Evolutionary conservation across 768 basidiomycete species (phyloP).

Genomic region (Cystofilobasidium bisporidii): DNA sequence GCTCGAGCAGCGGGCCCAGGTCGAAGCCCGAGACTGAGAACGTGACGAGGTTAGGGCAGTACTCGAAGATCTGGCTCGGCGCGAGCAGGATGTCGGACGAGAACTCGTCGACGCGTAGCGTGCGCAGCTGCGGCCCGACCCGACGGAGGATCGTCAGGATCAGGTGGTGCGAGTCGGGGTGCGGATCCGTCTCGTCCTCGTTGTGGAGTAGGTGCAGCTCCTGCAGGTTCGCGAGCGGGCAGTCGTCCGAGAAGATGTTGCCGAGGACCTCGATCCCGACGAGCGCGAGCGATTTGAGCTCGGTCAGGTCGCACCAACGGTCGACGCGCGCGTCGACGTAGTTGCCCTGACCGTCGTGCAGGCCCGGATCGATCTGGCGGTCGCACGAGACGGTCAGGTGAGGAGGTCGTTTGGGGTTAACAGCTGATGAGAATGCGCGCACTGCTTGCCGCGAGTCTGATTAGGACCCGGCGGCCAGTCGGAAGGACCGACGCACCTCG

Average conservation of each 20-base stretch:
- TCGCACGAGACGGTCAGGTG: no score
- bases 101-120: slow-evolving; percentile 20
- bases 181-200: slow-evolving; percentile 15
- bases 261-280: slow-evolving; percentile 16
- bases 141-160: slow-evolving; percentile 10
- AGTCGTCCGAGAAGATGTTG: slow-evolving; percentile 4
- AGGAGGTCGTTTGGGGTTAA: no score
- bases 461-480: no score
- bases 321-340: slow-evolving; percentile 11
- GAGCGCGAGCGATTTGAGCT: slow-evolving; percentile 18
- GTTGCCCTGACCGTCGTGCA: slow-evolving; percentile 9
- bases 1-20: slow-evolving; percentile 3
- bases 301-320: slow-evolving; percentile 7
- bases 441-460: no score
- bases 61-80: slow-evolving; percentile 11
- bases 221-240: not conserved
- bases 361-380: slow-evolving; percentile 18
- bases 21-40: slow-evolving; percentile 13
- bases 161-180: slow-evolving; percentile 9
- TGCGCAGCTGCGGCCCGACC: slow-evolving; percentile 17
- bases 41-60: slow-evolving; percentile 21
- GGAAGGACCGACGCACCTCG: not conserved
- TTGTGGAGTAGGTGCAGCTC: slow-evolving; percentile 23
- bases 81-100: slow-evolving; percentile 17
- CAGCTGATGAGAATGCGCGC: no score